Base-by-base conservation (phyloP, 108 stramenopile species). In the Nannochloropsis oceanica region DNA sequence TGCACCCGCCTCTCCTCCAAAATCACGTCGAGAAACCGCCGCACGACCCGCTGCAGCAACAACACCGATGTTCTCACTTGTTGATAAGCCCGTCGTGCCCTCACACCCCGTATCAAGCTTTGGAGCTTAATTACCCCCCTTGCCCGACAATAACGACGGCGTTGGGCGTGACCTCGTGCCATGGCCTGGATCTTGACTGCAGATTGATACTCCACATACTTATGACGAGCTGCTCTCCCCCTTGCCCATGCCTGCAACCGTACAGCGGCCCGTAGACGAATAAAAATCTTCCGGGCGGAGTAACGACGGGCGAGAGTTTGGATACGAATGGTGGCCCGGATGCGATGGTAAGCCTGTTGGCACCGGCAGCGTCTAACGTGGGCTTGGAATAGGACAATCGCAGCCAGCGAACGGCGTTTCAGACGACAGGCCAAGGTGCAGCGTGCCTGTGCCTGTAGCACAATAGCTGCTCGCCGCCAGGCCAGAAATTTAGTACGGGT, bases 271-370 rank as follows among this genome's bases (percentile, higher is more conserved):
- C 10, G 43, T 42, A 2, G 24, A 5, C 44, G 27, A 9, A n/a
- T 25, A 22, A 43, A 84, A 12, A n/a, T 18, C 18, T 44, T 81
- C 44, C 81, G 43, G 44, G 43, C 34, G 0, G 11, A 2, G 80
- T 80, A 44, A 8, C 79, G 42, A 12, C 87, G 79, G 26, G 83
- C 43, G n/a, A 87, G 43, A 11, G 83, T 13, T 80, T 87, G 87
- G 25, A 82, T 80, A 82, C 83, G 79, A 20, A 50, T 34, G 43
- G 82, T 27, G 13, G 34, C 82, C 25, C 79, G 44, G 14, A 12
- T 42, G 2, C 24, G 12, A 8, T 26, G 73, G 46, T 81, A 86
- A 22, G 82, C 50, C 0, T 43, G 43, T 12, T 43, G 83, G 24
- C 44, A 27, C 1, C 46, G 26, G 79, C 26, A 79, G 20, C 86